Evolutionary conservation across 225 moss, liverwort and hornwort species (phyloP).

Genomic region (Physcomitrellopsis africana): DNA sequence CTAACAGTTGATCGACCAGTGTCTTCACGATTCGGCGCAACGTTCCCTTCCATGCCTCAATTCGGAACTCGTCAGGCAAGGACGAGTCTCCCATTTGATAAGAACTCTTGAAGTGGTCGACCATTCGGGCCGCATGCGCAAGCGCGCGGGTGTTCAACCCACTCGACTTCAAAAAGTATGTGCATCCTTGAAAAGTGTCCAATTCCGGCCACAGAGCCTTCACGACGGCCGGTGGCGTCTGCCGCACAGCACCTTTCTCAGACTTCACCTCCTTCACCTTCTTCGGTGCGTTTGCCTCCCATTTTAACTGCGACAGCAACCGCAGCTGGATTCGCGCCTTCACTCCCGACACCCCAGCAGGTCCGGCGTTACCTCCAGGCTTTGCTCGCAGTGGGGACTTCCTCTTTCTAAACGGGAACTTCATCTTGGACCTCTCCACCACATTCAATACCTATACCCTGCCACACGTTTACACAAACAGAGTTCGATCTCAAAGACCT

Average conservation of each 20-base stretch:
- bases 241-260: slow-evolving; percentile 32
- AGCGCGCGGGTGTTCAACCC: slow-evolving; percentile 62
- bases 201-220: slow-evolving; percentile 53
- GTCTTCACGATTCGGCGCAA: slow-evolving; percentile 59
- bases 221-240: slow-evolving; percentile 22
- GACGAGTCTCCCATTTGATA: slow-evolving; percentile 69
- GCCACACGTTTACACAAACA: background rate
- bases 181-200: slow-evolving; percentile 61
- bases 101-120: slow-evolving; percentile 71
- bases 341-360: slow-evolving; percentile 47
- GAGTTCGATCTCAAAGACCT: slow-evolving; percentile 25
- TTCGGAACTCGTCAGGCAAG: slow-evolving; percentile 53
- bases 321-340: slow-evolving; percentile 67
- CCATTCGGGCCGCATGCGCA: slow-evolving; percentile 67
- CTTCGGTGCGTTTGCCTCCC: slow-evolving; percentile 63
- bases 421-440: slow-evolving; percentile 42
- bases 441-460: slow-evolving; percentile 16
- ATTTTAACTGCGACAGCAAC: slow-evolving; percentile 53
- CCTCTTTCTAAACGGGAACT: slow-evolving; percentile 58
- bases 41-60: slow-evolving; percentile 68
- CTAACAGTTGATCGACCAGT: slow-evolving; percentile 55
- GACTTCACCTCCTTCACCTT: slow-evolving; percentile 45
- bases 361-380: slow-evolving; percentile 20
- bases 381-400: slow-evolving; percentile 43
- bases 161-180: slow-evolving; percentile 73